A percentile compares a stretch with the other conserved stretches of the same genome.
Evolutionary conservation across 2,329 filamentous ascomycete species (phyloP).

Genomic region (Fusarium sarcochroum): DNA sequence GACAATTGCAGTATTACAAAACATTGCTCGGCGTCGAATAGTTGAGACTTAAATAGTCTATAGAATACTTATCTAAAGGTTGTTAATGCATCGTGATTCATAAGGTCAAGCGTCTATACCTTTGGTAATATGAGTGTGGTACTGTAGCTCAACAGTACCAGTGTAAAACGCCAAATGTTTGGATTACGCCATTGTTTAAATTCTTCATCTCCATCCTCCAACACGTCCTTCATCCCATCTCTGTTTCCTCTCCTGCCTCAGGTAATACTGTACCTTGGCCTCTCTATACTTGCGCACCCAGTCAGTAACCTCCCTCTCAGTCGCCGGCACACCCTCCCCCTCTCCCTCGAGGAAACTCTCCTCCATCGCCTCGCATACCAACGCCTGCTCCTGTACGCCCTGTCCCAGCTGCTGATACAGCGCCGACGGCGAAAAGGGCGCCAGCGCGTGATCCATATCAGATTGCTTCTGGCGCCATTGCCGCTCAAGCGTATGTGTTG

Average conservation of each 20-base stretch:
- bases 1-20: slow-evolving; percentile 2
- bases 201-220: slow-evolving; percentile 84
- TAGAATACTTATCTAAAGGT: background rate
- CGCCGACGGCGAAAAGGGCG: slow-evolving; percentile 87
- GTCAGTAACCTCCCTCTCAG: slow-evolving; percentile 86
- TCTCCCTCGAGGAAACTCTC: slow-evolving; percentile 88
- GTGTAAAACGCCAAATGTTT: background rate
- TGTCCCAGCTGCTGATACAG: slow-evolving; percentile 86
- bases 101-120: background rate
- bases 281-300: slow-evolving; percentile 88
- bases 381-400: slow-evolving; percentile 85
- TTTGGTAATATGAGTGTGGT: background rate
- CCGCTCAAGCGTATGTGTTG: slow-evolving; percentile 89
- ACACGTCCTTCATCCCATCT: slow-evolving; percentile 97
- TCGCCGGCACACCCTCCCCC: slow-evolving; percentile 62
- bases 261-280: slow-evolving; percentile 82
- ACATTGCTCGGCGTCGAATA: background rate
- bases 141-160: background rate
- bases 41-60: background rate
- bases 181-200: background rate
- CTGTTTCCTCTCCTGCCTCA: slow-evolving; percentile 88
- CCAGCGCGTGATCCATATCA: slow-evolving; percentile 88
- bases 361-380: slow-evolving; percentile 84
- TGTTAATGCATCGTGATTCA: slow-evolving; percentile 5
- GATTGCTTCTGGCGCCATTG: slow-evolving; percentile 91